Evolutionary conservation across 2,329 filamentous ascomycete species (phyloP), one percentile per base, ranked within the genome.

Genomic region (Reticulascus tulasneorum): DNA sequence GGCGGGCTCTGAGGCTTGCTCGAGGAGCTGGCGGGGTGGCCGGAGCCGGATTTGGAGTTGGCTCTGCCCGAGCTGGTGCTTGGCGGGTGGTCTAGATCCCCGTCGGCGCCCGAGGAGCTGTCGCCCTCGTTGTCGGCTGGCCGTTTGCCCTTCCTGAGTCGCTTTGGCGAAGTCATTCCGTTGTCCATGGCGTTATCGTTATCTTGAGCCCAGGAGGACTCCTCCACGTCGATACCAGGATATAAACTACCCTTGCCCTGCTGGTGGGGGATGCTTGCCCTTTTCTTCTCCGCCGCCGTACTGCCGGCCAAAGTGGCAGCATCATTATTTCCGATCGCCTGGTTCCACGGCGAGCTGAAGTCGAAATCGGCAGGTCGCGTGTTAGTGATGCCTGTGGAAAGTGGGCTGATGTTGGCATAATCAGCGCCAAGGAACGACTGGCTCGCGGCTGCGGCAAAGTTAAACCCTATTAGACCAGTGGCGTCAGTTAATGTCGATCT

Each of bases 361-460:
- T 36, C 37, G 10, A 44, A 44, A 11, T 29, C 23, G 25, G 38
- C 21, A 7, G 41, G 35, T 33, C 26, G 18, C 34, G 15, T 16
- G 21, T 17, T 24, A 17, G 9, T 23, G 21, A 21, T 17, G 26
- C 30, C 28, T 32, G 33, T 36, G 40, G 40, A 42, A 33, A 42
- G 40, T 42, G 40, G 40, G 32, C 24, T 42, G 40, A 42, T 42
- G 32, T 37, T 23, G 28, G 29, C 40, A 33, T 40, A 42, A 20
- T 36, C 40, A 23, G 29, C 37, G 40, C 40, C 40, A 36, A 42
- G 40, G 21, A 42, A 42, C 28, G 37, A 33, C 40, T 28, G 31
- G 37, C 37, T 42, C 40, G 23, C 37, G 22, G 12, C 20, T 40
- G 40, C 37, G 33, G 37, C 37, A 26, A 33, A 40, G n/a, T 19